A percentile compares a stretch with the other conserved stretches of the same genome.
phyloP scores from a whole-genome alignment of 78 protist genomes.

The Protostelium mycophagum region DNA sequence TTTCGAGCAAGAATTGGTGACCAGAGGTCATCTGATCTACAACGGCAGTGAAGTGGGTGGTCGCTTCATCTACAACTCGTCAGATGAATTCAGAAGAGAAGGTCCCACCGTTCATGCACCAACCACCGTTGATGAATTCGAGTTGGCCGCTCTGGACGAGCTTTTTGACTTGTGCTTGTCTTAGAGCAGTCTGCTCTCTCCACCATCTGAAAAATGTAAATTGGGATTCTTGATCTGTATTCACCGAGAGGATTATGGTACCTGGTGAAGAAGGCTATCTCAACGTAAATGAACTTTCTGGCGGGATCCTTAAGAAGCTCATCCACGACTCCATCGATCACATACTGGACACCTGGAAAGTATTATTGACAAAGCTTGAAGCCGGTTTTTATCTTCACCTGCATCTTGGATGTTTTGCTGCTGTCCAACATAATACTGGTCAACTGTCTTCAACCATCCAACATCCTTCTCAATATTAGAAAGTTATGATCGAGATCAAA shows the following conservation, averaged over 20 bases:
- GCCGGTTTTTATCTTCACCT: too few species aligned
- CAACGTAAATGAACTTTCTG: slow-evolving; percentile 73
- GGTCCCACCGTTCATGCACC: slow-evolving; percentile 24
- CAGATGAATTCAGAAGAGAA: not conserved
- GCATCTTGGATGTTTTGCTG: slow-evolving; percentile 59
- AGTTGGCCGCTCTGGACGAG: slow-evolving; percentile 16
- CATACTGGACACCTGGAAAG: slow-evolving; percentile 69
- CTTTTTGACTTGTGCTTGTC: slow-evolving; percentile 14
- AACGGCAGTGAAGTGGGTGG: slow-evolving; percentile 40
- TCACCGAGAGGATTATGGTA: slow-evolving; percentile 43
- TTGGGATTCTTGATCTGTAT: too few species aligned
- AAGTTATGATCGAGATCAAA: not conserved
- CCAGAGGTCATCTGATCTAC: slow-evolving; percentile 54
- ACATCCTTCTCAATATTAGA: slow-evolving; percentile 67
- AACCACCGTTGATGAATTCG: slow-evolving; percentile 54
- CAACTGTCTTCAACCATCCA: slow-evolving; percentile 91
- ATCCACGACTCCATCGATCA: slow-evolving; percentile 50
- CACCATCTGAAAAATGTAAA: too few species aligned
- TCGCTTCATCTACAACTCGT: slow-evolving; percentile 40
- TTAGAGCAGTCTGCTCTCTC: slow-evolving; percentile 14
- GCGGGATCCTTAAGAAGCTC: slow-evolving; percentile 53
- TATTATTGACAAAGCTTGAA: too few species aligned
- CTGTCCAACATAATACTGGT: slow-evolving; percentile 73
- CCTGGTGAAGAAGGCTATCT: slow-evolving; percentile 53
- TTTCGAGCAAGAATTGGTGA: slow-evolving; percentile 39